A percentile compares a stretch with the other conserved stretches of the same genome.
These are phyloP conservation scores for Voacanga thouarsii DNA, from an alignment of 257 asterid genomes.

Conservation along the genomic window DNA sequence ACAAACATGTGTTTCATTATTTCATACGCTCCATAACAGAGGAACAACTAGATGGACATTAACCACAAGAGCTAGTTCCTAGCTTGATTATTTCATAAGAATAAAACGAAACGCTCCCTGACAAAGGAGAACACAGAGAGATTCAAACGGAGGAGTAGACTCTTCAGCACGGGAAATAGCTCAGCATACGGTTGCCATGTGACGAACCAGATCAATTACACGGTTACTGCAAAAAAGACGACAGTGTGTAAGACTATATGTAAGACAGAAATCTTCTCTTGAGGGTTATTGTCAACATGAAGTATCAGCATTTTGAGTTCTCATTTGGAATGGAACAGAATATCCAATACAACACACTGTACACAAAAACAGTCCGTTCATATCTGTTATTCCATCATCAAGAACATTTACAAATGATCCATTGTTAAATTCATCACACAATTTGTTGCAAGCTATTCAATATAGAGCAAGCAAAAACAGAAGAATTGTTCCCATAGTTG, in stretches of 20 bases:
- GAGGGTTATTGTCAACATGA: no score
- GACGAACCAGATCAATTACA: constrained; percentile 70
- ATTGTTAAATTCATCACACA: not conserved
- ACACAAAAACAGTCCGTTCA: not conserved
- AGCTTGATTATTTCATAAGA: constrained; percentile 2
- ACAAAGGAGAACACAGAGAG: not conserved
- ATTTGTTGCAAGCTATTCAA: no score
- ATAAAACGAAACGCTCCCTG: not conserved
- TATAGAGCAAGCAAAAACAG: not conserved
- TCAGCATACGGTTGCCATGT: constrained; percentile 42
- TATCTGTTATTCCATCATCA: no score
- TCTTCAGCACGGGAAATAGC: not conserved
- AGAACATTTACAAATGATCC: no score
- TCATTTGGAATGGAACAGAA: no score
- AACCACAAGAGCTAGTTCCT: not conserved
- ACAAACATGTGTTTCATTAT: not conserved
- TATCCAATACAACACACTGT: not conserved
- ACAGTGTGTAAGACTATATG: not conserved
- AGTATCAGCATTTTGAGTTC: no score
- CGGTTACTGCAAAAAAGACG: constrained; percentile 54
- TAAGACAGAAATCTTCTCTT: not conserved
- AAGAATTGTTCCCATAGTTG: no score
- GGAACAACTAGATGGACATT: no score
- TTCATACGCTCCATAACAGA: not conserved
- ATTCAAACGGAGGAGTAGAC: not conserved